Percentiles rank a stretch among this genome's conserved stretches.
phyloP scores from a whole-genome alignment of 352 stramenopile species.

The Pythium dissotocum region DNA sequence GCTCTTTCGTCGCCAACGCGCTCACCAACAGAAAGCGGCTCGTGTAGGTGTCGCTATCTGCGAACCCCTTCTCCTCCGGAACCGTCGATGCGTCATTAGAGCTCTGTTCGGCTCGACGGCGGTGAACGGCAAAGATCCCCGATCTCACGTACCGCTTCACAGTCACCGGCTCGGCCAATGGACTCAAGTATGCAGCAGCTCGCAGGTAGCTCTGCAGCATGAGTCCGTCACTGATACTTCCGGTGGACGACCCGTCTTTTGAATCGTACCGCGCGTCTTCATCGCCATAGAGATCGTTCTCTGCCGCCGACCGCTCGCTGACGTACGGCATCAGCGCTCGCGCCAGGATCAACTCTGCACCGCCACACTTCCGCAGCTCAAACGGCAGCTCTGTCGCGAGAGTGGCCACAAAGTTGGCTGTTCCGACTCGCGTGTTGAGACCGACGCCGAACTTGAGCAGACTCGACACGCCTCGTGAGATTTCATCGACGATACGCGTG shows the following conservation, averaged over 20 bases:
- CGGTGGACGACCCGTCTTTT: slow-evolving; percentile 9
- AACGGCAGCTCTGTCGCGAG: slow-evolving; percentile 66
- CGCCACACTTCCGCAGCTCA: slow-evolving; percentile 69
- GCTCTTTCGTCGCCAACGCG: slow-evolving; percentile 64
- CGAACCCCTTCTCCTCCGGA: slow-evolving; percentile 6
- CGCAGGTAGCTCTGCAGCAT: slow-evolving; percentile 75
- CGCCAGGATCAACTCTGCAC: slow-evolving; percentile 52
- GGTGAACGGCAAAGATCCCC: slow-evolving; percentile 64
- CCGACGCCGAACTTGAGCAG: slow-evolving; percentile 77
- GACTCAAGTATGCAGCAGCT: slow-evolving; percentile 70
- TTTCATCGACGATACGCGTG: slow-evolving; percentile 50
- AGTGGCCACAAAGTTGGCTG: slow-evolving; percentile 76
- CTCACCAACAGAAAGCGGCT: slow-evolving; percentile 74
- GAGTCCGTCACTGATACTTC: slow-evolving; percentile 49
- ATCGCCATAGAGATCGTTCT: slow-evolving; percentile 77
- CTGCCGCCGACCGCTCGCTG: slow-evolving; percentile 45
- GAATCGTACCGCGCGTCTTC: slow-evolving; percentile 55
- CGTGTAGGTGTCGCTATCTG: slow-evolving; percentile 32
- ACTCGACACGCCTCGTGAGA: slow-evolving; percentile 49
- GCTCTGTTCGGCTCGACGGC: slow-evolving; percentile 11
- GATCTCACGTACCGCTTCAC: slow-evolving; percentile 60
- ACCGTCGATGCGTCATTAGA: not conserved
- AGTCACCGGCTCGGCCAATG: slow-evolving; percentile 45
- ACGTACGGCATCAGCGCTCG: slow-evolving; percentile 67
- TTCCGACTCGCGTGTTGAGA: slow-evolving; percentile 79